Evolutionary conservation across 805 yeast species (phyloP), one percentile per base, ranked within the genome.

Genomic region (Teunomyces gatunensis): DNA sequence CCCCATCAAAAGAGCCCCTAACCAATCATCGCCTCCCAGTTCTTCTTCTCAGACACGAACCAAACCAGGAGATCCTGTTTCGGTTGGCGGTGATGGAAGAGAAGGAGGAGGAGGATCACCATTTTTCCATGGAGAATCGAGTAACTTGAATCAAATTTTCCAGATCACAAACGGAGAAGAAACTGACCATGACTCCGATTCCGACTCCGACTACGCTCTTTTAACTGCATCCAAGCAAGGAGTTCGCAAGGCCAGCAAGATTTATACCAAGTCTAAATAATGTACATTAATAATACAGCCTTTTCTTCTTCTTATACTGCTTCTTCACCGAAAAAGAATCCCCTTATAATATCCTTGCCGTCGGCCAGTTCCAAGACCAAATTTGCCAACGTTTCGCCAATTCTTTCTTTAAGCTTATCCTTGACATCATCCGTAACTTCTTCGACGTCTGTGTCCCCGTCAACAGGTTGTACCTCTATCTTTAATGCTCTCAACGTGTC

Each of bases 261-360:
- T 23, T 11, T 42, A 42, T 25, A 32, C 30, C 40, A 43, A 15
- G 21, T 43, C 29, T 32, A 23, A 37, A n/a, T 44, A 44, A 36
- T 44, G 47, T 44, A 44, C 47, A 44, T 30, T 44, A 44, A 39
- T 36, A 20, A 36, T 25, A 28, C 17, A 10, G 21, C 18, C 33
- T 29, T 29, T 29, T 32, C 17, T 32, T 41, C 12, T 34, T 25
- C 28, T 35, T 13, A 50, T 17, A 50, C 49, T 11, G 47, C 28
- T 13, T 64, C 40, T 56, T 85, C 91, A 6, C 92, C 96, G 60
- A 87, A 84, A 61, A 86, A 87, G 9, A 88, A 77, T 5, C 90
- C 90, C 50, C 79, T 72, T 25, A 75, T 75, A 11, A 87, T 71
- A 37, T 69, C 75, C 50, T 67, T 71, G 1, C 82, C 80, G 59